Evolutionary conservation across 2,329 filamentous ascomycete species (phyloP).

Genomic region (Cladophialophora immunda): DNA sequence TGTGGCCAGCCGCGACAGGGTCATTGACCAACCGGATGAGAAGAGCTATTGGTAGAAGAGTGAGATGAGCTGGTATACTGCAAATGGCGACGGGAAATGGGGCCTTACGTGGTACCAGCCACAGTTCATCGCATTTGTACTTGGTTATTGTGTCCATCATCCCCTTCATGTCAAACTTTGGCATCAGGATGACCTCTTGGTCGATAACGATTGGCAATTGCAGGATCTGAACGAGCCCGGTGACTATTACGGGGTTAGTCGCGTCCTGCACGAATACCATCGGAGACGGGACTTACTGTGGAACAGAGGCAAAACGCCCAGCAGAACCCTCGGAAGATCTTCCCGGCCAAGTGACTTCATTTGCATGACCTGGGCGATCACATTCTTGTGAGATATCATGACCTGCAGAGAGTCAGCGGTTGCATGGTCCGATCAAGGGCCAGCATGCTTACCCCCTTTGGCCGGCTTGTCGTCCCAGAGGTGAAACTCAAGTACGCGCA

Average conservation of each 20-base stretch:
- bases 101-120: constrained; percentile 33
- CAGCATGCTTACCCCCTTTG: constrained; percentile 76
- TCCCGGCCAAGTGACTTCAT: constrained; percentile 24
- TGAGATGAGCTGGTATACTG: constrained; percentile 4
- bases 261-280: background rate
- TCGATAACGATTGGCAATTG: constrained; percentile 27
- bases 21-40: constrained; percentile 31
- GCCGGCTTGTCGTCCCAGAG: constrained; percentile 76
- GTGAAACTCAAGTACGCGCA: constrained; percentile 73
- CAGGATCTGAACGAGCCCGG: constrained; percentile 28
- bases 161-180: constrained; percentile 30
- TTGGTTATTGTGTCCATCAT: constrained; percentile 31
- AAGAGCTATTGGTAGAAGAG: constrained; percentile 20
- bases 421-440: background rate
- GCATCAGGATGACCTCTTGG: constrained; percentile 30
- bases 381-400: constrained; percentile 32
- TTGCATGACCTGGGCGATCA: constrained; percentile 28
- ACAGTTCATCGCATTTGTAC: constrained; percentile 30
- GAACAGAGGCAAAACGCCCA: constrained; percentile 28
- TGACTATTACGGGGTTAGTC: constrained; percentile 20
- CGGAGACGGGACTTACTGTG: constrained; percentile 17
- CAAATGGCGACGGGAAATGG: background rate
- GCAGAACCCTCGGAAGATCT: constrained; percentile 19
- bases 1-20: constrained; percentile 44
- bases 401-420: constrained; percentile 44